phyloP scores from a whole-genome alignment of 2,329 filamentous ascomycete species.

The Xylariaceae sp. region DNA sequence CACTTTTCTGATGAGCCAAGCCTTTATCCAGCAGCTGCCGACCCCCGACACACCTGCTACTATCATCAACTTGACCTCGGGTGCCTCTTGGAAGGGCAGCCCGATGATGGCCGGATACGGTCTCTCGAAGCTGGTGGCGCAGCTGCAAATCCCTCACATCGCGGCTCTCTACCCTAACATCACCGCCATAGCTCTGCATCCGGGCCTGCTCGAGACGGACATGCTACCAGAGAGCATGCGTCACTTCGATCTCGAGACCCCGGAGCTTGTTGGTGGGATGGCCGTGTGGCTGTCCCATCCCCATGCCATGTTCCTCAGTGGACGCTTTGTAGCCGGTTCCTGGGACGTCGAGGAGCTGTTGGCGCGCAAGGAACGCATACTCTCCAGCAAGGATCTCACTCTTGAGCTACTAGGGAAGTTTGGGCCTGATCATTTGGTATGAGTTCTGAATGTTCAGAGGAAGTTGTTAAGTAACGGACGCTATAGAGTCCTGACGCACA shows the following conservation, averaged over 20 bases:
- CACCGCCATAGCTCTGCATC: slow-evolving; percentile 28
- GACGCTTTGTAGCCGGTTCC: slow-evolving; percentile 28
- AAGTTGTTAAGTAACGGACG: too few species aligned
- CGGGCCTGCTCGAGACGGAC: slow-evolving; percentile 15
- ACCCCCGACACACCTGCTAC: slow-evolving; percentile 5
- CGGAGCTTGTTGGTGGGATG: slow-evolving; percentile 32
- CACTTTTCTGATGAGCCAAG: slow-evolving; percentile 6
- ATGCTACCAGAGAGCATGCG: slow-evolving; percentile 21
- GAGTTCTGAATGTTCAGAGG: too few species aligned
- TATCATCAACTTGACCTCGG: slow-evolving; percentile 23
- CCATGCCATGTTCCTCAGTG: slow-evolving; percentile 29
- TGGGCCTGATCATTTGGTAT: too few species aligned
- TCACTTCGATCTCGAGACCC: slow-evolving; percentile 40
- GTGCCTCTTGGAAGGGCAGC: slow-evolving; percentile 12
- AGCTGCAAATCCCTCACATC: slow-evolving; percentile 27
- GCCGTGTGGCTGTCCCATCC: slow-evolving; percentile 28
- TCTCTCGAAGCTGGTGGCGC: slow-evolving; percentile 28
- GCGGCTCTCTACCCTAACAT: slow-evolving; percentile 29
- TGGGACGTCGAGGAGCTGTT: slow-evolving; percentile 35
- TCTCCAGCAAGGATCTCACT: too few species aligned
- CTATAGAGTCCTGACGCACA: too few species aligned
- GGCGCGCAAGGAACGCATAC: too few species aligned
- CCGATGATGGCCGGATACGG: slow-evolving; percentile 26
- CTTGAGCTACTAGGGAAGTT: too few species aligned
- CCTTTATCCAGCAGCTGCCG: slow-evolving; percentile 2